Evolutionary conservation across 345 rosid genomes (phyloP).

Genomic region (Tarenaya hassleriana): DNA sequence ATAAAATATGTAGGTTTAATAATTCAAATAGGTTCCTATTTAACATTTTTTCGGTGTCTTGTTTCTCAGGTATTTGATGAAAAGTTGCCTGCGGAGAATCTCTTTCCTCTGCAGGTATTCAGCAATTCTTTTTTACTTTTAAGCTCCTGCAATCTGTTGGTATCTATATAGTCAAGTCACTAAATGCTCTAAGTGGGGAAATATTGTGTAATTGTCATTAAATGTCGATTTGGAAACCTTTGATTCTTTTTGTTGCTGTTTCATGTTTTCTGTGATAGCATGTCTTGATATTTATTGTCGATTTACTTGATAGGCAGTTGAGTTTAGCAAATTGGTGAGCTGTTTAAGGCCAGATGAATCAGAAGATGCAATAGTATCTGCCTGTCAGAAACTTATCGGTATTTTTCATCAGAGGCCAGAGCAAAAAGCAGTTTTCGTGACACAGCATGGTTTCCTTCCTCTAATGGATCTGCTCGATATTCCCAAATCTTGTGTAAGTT

Average conservation of each 20-base stretch:
- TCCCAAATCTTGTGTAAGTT: constrained; percentile 73
- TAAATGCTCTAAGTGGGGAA: constrained; percentile 10
- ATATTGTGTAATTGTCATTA: not conserved
- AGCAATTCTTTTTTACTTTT: constrained; percentile 2
- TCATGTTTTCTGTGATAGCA: constrained; percentile 2
- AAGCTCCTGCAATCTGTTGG: constrained; percentile 1
- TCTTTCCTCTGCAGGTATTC: constrained; percentile 85
- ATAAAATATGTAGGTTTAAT: constrained; percentile 12
- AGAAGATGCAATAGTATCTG: constrained; percentile 84
- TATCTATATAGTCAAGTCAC: constrained; percentile 5
- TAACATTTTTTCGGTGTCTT: constrained; percentile 10
- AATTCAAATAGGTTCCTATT: not conserved
- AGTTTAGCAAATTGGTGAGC: constrained; percentile 77
- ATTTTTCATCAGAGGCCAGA: constrained; percentile 89
- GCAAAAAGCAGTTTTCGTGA: constrained; percentile 75
- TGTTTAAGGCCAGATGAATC: constrained; percentile 74
- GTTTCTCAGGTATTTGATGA: constrained; percentile 73
- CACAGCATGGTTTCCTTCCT: constrained; percentile 93
- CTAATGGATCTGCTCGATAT: constrained; percentile 81
- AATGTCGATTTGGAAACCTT: constrained; percentile 5
- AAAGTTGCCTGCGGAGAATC: constrained; percentile 80
- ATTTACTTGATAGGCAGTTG: constrained; percentile 69
- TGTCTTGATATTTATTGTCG: constrained; percentile 18
- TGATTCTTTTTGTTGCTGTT: constrained; percentile 10
- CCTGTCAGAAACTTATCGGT: constrained; percentile 69